A percentile compares a stretch with the other conserved stretches of the same genome.
Conservation (phyloP, 1,284 basidiomycete genomes). For the Marasmius tenuissimus region DNA sequence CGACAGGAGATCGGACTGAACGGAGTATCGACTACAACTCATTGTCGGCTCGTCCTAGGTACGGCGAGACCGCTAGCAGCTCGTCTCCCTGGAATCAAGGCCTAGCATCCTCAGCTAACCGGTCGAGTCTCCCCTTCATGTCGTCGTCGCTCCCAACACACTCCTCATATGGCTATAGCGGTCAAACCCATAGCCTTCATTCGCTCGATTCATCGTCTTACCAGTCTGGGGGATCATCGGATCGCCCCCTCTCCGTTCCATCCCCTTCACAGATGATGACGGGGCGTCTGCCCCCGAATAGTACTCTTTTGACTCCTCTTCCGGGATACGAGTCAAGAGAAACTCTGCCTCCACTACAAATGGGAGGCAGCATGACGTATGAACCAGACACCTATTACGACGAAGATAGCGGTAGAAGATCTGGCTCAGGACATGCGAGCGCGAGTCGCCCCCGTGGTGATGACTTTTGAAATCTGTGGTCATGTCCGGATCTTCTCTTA, state of each 20-base stretch:
- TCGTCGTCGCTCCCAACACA: conserved; percentile 13
- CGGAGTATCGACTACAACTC: conserved; percentile 4
- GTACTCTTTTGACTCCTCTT: conserved; percentile 50
- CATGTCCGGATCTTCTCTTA: background rate
- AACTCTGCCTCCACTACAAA: conserved; percentile 8
- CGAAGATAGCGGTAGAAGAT: conserved; percentile 32
- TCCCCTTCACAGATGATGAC: conserved; percentile 24
- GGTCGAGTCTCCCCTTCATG: conserved; percentile 8
- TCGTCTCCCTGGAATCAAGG: conserved; percentile 4
- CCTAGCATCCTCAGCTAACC: conserved; percentile 2
- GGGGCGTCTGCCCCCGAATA: conserved; percentile 40
- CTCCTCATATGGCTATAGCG: conserved; percentile 2
- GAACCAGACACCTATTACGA: conserved; percentile 29
- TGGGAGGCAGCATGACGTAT: conserved; percentile 9
- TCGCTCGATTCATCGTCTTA: conserved; percentile 5
- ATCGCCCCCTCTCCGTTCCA: conserved; percentile 12
- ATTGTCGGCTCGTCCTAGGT: conserved; percentile 5
- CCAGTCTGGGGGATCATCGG: conserved; percentile 5
- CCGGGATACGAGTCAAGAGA: conserved; percentile 38
- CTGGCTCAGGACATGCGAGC: conserved; percentile 40
- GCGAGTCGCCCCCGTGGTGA: conserved; percentile 35
- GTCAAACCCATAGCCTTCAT: background rate
- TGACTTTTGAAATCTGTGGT: conserved; percentile 23
- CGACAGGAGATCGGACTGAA: conserved; percentile 2
- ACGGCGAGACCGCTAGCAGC: conserved; percentile 1